Evolutionary conservation across 2,329 filamentous ascomycete genomes (phyloP).

Genomic region (Pseudogymnoascus sp.): DNA sequence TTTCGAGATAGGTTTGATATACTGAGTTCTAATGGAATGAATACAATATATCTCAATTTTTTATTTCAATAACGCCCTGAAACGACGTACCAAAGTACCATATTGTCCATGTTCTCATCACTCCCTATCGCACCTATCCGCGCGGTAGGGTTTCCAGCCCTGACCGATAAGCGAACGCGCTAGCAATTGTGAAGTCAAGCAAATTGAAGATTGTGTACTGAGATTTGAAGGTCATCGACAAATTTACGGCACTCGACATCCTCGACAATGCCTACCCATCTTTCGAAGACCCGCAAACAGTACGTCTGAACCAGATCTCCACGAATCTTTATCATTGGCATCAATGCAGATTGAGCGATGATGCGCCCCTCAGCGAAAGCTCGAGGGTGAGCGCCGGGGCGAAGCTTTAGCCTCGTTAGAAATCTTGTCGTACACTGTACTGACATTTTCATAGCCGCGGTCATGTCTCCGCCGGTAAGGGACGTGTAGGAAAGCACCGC

Average conservation of each 20-base stretch:
- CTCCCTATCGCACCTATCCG: background rate
- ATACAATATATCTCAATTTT: too few species aligned
- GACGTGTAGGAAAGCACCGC: slow-evolving; percentile 97
- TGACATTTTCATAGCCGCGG: slow-evolving; percentile 61
- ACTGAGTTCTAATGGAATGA: background rate
- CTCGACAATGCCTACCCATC: slow-evolving; percentile 64
- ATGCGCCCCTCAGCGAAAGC: slow-evolving; percentile 3
- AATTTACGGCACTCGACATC: slow-evolving; percentile 14
- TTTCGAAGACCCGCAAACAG: slow-evolving; percentile 72
- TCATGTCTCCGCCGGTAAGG: slow-evolving; percentile 96
- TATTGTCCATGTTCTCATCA: background rate
- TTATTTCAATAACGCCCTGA: background rate
- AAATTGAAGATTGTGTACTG: slow-evolving; percentile 3
- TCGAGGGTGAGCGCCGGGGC: slow-evolving; percentile 9
- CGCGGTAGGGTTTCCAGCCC: background rate
- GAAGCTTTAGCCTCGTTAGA: slow-evolving; percentile 12
- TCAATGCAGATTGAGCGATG: slow-evolving; percentile 8
- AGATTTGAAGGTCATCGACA: slow-evolving; percentile 7
- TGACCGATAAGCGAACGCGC: slow-evolving; percentile 7
- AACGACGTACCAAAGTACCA: background rate
- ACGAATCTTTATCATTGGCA: background rate
- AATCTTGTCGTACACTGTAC: slow-evolving; percentile 16
- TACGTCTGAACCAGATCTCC: slow-evolving; percentile 39
- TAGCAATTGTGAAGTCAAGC: slow-evolving; percentile 6
- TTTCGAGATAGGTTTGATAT: background rate